Evolutionary conservation across 768 basidiomycete genomes (phyloP), one percentile per base, ranked within the genome.

Genomic region (Macrolepiota albuminosa): DNA sequence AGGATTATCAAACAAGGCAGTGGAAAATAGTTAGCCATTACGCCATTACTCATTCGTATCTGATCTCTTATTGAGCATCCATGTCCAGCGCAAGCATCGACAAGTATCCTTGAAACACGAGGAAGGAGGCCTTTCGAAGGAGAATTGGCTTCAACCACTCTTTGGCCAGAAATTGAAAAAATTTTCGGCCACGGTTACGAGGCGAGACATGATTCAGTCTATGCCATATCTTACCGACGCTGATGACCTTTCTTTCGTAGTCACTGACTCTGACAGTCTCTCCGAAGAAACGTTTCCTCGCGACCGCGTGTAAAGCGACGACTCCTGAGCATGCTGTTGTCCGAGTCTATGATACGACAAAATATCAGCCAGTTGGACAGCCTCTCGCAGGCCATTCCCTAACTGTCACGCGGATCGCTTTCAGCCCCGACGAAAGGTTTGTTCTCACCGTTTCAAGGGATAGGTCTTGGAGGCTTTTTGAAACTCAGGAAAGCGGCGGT

Each of bases 151-250:
- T 82, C 86, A 0, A 82, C 84, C 16, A 98, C 96, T 0, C 78
- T 98, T 0, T 99, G 97, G 97, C 97, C 96, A 0, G 97, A 99
- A 75, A 77, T 86, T 1, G 97, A 98, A 67, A 99, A 99, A 71
- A 79, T 99, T 0, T 99, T 97, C 70, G 97, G 96, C 5, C 97
- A 98, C 72, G 95, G 96, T 45, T 98, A 98, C 67, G 97, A 99
- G 83, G 93, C 89, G 61, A 54, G 74, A 48, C 18, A 50, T n/a
- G 21, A 10, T 43, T 60, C 6, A 7, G 37, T 39, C 37, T 33
- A 46, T 21, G 33, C 26, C 62, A 33, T 45, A 49, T 36, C 14
- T 40, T 53, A 31, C 56, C 16, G 43, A 37, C 48, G 16, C 63
- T 55, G 36, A 34, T 51, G 48, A 42, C 18, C 18, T n/a, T 34